These are phyloP conservation scores for Ascochyta rabiei DNA, from an alignment of 2,329 filamentous ascomycete species.

Conservation along the genomic window DNA sequence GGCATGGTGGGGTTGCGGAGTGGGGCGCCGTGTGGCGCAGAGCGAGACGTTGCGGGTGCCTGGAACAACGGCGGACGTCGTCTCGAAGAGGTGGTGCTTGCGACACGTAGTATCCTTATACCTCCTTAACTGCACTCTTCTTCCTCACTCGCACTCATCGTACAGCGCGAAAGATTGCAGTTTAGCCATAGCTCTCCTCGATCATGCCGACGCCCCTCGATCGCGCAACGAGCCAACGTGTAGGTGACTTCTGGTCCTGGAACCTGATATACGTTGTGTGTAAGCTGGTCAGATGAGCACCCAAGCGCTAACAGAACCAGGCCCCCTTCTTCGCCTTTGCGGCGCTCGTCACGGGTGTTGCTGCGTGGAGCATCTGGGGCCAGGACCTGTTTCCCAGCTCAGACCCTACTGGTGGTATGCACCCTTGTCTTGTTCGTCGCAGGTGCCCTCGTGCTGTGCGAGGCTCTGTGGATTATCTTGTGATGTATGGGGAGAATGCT, in stretches of 20 bases:
- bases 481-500: neutral
- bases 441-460: neutral
- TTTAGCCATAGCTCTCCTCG: slow-evolving; percentile 2
- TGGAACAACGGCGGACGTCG: neutral
- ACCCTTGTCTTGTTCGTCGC: neutral
- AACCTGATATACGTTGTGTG: slow-evolving; percentile 32
- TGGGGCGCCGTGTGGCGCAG: slow-evolving; percentile 32
- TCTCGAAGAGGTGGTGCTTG: slow-evolving; percentile 8
- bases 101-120: slow-evolving; percentile 1
- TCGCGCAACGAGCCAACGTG: slow-evolving; percentile 53
- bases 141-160: neutral
- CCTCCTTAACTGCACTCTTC: neutral
- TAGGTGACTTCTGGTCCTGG: slow-evolving; percentile 37
- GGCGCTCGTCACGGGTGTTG: slow-evolving; percentile 79
- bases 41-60: neutral
- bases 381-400: slow-evolving; percentile 79
- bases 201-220: slow-evolving; percentile 59
- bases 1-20: slow-evolving; percentile 24
- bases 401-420: slow-evolving; percentile 78
- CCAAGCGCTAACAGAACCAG: slow-evolving; percentile 21
- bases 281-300: slow-evolving; percentile 5
- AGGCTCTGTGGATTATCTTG: neutral
- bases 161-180: neutral
- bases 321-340: slow-evolving; percentile 64
- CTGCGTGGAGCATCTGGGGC: slow-evolving; percentile 85